Conservation (phyloP, 164 flowering plant species). For the Vitis labrusca region DNA sequence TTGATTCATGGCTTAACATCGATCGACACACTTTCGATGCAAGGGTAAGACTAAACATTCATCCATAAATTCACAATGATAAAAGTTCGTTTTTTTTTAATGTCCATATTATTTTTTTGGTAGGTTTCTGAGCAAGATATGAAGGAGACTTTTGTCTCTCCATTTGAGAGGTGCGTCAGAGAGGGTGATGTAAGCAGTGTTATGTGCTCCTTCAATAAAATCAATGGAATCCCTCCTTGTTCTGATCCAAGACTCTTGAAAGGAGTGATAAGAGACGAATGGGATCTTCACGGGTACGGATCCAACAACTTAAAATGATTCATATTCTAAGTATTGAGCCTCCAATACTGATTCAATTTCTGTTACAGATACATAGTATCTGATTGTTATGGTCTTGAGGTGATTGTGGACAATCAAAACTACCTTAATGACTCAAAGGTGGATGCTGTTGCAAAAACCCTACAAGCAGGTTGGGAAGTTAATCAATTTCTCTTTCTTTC, state of each 20-base stretch:
- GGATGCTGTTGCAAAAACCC: too few relatives aligned
- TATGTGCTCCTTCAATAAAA: conserved; percentile 10
- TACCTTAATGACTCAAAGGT: too few relatives aligned
- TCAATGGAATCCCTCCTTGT: conserved; percentile 10
- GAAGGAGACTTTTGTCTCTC: neutral
- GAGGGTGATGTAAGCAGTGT: conserved; percentile 4
- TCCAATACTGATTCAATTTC: too few relatives aligned
- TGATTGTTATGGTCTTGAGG: too few relatives aligned
- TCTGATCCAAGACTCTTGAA: conserved; percentile 10
- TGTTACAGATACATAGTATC: too few relatives aligned
- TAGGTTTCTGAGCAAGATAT: conserved; percentile 6
- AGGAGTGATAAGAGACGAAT: neutral
- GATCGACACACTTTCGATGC: conserved; percentile 16
- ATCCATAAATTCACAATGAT: too few relatives aligned
- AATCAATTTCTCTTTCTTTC: too few relatives aligned
- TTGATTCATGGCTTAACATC: conserved; percentile 20
- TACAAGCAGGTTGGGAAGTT: too few relatives aligned
- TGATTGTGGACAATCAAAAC: too few relatives aligned
- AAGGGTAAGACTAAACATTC: neutral
- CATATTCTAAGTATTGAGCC: too few relatives aligned
- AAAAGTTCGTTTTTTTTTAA: too few relatives aligned
- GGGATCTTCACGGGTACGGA: conserved; percentile 6
- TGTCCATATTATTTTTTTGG: neutral
- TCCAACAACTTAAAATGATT: too few relatives aligned
- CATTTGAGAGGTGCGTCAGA: conserved; percentile 7